Base-by-base conservation (phyloP, 1,139 yeast genomes). In the Waltiozyma sp. region DNA sequence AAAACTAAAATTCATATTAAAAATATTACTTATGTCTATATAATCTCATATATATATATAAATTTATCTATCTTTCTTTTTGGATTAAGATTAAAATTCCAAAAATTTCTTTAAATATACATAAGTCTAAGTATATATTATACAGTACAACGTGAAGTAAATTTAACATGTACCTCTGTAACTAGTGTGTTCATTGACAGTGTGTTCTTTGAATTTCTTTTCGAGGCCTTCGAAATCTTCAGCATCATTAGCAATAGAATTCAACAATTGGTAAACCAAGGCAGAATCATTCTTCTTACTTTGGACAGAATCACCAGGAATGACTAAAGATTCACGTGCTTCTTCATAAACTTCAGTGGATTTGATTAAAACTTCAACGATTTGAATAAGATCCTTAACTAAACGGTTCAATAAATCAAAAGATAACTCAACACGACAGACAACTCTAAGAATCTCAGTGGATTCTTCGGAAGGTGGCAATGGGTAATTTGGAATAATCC, bases 401-500 rank as follows among this genome's bases (percentile, higher is more conserved):
- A 87, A 69, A 58, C 79, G 75, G 54, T 83, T 87, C 43, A 88
- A 69, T 55, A 88, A 66, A 58, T 83, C 88, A 51, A 82, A 69
- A 31, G 84, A 72, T 59, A 88, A 65, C 40, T 82, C 78, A 53
- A 74, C 75, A 55, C 94, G 75, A 41, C 86, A 89, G 28, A 88
- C 96, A 21, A 88, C 88, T 59, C 96, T 75, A 51, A 88, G 69
- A 45, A 87, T 82, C 61, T 88, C 95, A 37, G 62, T 58, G 11
- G 47, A 53, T 37, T 66, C 69, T 42, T 67, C 70, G 36, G 58
- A 55, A 26, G 84, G 80, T 31, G 96, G 94, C 54, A 88, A 72
- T 48, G 82, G 88, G 63, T 88, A 88, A 69, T 88, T 88, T 49
- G 96, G 96, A 48, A 88, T 73, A 59, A 88, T 88, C 73, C 82